Evolutionary conservation across 2,329 filamentous ascomycete genomes (phyloP).

Genomic region (Calonectria henricotiae): DNA sequence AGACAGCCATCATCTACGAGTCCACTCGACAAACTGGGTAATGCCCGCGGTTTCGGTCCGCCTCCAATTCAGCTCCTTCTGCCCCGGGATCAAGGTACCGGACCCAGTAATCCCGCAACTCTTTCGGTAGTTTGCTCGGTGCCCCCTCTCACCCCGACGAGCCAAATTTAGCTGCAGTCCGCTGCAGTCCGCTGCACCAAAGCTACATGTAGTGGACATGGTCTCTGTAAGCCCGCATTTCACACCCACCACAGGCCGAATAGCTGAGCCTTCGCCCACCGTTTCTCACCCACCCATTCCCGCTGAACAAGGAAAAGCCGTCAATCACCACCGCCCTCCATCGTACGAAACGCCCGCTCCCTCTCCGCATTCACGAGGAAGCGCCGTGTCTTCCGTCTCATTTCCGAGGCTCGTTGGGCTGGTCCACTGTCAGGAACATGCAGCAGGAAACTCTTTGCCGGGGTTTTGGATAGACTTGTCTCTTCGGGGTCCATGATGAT

Average conservation of each 20-base stretch:
- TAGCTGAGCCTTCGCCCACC: constrained; percentile 15
- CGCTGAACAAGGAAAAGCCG: constrained; percentile 23
- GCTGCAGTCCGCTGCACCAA: constrained; percentile 15
- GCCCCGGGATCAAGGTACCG: constrained; percentile 25
- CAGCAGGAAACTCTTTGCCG: constrained; percentile 15
- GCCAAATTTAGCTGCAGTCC: background rate
- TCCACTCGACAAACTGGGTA: constrained; percentile 30
- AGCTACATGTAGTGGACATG: background rate
- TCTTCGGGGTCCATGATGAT: background rate
- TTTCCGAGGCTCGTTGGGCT: constrained; percentile 32
- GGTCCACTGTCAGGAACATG: constrained; percentile 20
- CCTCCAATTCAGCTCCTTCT: constrained; percentile 2
- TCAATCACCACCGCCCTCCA: constrained; percentile 13
- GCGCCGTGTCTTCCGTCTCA: background rate
- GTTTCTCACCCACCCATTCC: constrained; percentile 30
- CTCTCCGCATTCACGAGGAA: constrained; percentile 38
- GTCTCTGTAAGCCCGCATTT: constrained; percentile 18
- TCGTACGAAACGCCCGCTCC: constrained; percentile 32
- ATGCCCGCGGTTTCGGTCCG: constrained; percentile 30
- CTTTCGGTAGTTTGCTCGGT: constrained; percentile 29
- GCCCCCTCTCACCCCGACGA: background rate
- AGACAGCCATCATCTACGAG: constrained; percentile 1
- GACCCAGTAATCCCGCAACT: constrained; percentile 32
- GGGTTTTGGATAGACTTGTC: background rate
- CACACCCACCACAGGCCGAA: background rate